Evolutionary conservation across 139 green algal species (phyloP).

Genomic region (Yamagishiella unicocca): DNA sequence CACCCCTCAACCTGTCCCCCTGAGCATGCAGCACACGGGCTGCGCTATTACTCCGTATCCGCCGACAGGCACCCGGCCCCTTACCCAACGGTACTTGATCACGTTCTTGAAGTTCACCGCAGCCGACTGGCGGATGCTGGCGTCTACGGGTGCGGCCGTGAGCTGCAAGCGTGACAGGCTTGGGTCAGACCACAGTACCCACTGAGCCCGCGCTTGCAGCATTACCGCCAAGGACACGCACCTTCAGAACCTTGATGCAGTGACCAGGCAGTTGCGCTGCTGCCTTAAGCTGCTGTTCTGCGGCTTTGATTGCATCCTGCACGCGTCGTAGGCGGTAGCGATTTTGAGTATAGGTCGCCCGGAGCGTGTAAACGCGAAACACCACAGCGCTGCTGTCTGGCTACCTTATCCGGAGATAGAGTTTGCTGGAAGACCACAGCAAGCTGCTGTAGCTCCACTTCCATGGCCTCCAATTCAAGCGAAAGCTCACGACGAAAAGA

Average conservation of each 20-base stretch:
- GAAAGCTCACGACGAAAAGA: not conserved
- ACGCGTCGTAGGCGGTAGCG: not conserved
- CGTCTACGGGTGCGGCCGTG: slow-evolving; percentile 69
- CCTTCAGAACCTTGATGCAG: slow-evolving; percentile 83
- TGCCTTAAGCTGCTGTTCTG: slow-evolving; percentile 84
- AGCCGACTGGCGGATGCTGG: slow-evolving; percentile 88
- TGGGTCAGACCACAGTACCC: not conserved
- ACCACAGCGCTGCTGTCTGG: not conserved
- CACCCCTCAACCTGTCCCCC: too few relatives aligned
- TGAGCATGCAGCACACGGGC: too few relatives aligned
- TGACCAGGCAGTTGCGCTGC: slow-evolving; percentile 77
- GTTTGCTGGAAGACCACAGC: slow-evolving; percentile 63
- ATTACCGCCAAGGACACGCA: slow-evolving; percentile 45
- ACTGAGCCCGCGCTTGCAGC: not conserved
- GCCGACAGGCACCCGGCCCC: too few relatives aligned
- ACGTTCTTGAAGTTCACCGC: slow-evolving; percentile 99
- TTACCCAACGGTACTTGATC: slow-evolving; percentile 93
- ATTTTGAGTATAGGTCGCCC: too few relatives aligned
- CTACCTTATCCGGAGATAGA: slow-evolving; percentile 50
- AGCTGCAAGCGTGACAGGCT: slow-evolving; percentile 65
- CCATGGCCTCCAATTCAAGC: slow-evolving; percentile 18
- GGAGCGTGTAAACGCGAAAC: not conserved
- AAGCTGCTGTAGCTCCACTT: slow-evolving; percentile 57
- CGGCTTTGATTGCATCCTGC: slow-evolving; percentile 86
- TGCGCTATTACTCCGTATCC: too few relatives aligned